These are phyloP conservation scores for Penicillium brevicompactum DNA, from an alignment of 2,329 filamentous ascomycete species.

Conservation along the genomic window DNA sequence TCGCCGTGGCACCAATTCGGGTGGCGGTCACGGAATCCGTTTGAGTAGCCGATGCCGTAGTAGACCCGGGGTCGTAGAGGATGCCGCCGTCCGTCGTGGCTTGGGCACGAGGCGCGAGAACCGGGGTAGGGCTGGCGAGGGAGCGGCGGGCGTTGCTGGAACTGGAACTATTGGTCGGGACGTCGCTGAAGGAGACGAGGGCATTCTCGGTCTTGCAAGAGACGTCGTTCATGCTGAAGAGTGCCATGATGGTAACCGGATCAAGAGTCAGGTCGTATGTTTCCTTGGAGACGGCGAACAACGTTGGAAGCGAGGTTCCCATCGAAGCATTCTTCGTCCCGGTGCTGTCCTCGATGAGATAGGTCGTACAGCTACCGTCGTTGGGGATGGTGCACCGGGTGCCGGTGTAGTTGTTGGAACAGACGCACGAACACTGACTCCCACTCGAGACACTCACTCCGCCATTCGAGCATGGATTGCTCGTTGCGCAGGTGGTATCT, in stretches of 20 bases:
- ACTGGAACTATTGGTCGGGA: slow-evolving; percentile 19
- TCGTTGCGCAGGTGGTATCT: slow-evolving; percentile 56
- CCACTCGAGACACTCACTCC: slow-evolving; percentile 72
- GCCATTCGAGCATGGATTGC: slow-evolving; percentile 73
- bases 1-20: not conserved
- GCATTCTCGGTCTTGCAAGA: slow-evolving; percentile 86
- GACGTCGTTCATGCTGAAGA: slow-evolving; percentile 74
- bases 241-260: slow-evolving; percentile 67
- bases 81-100: slow-evolving; percentile 43
- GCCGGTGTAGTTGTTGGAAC: slow-evolving; percentile 82
- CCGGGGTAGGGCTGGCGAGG: slow-evolving; percentile 4
- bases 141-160: slow-evolving; percentile 32
- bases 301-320: slow-evolving; percentile 73
- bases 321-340: slow-evolving; percentile 69
- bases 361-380: slow-evolving; percentile 59
- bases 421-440: slow-evolving; percentile 79
- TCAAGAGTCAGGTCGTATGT: slow-evolving; percentile 79
- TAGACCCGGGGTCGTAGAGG: slow-evolving; percentile 34
- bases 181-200: slow-evolving; percentile 78
- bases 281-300: slow-evolving; percentile 65
- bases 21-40: slow-evolving; percentile 18
- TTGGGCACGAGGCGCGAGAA: slow-evolving; percentile 27
- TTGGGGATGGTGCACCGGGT: slow-evolving; percentile 55
- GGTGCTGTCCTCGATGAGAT: slow-evolving; percentile 42
- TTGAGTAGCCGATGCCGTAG: slow-evolving; percentile 22